Conservation (phyloP, 2,329 filamentous ascomycete genomes). For the Xylaria sp. region DNA sequence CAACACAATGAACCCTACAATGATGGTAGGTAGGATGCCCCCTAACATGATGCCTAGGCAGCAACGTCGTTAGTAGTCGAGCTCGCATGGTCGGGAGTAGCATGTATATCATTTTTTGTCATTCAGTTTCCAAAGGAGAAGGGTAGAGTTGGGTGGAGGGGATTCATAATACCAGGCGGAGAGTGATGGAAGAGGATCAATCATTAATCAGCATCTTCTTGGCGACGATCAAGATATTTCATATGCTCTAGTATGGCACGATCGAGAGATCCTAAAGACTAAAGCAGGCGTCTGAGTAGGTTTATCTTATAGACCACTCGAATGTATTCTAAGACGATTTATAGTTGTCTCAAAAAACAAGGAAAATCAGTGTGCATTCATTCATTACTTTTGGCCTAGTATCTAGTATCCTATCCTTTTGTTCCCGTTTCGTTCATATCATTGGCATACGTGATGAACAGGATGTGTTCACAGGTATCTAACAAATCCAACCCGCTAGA, state of each 20-base stretch:
- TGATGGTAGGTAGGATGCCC: conserved; percentile 18
- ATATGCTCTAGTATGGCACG: not conserved
- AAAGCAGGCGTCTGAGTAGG: not conserved
- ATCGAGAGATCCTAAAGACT: not conserved
- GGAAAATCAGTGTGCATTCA: conserved; percentile 13
- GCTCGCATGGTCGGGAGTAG: not conserved
- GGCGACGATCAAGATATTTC: not conserved
- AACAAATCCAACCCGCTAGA: conserved; percentile 32
- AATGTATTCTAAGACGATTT: not conserved
- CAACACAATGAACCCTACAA: conserved; percentile 9
- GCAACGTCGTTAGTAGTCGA: not conserved
- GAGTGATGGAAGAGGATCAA: not conserved
- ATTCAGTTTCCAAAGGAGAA: not conserved
- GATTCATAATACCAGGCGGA: not conserved
- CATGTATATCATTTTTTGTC: not conserved
- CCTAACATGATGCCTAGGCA: conserved; percentile 18
- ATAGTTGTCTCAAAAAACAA: not conserved
- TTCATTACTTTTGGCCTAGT: conserved; percentile 19
- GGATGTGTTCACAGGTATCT: conserved; percentile 8
- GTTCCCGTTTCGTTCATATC: conserved; percentile 25
- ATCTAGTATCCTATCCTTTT: conserved; percentile 20
- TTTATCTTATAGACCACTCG: not conserved
- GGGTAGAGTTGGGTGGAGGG: not conserved
- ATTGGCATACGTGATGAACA: conserved; percentile 23
- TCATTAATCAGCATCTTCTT: not conserved